phyloP scores from a whole-genome alignment of 495 filamentous ascomycete species.

The Astrothelium macrocarpum region DNA sequence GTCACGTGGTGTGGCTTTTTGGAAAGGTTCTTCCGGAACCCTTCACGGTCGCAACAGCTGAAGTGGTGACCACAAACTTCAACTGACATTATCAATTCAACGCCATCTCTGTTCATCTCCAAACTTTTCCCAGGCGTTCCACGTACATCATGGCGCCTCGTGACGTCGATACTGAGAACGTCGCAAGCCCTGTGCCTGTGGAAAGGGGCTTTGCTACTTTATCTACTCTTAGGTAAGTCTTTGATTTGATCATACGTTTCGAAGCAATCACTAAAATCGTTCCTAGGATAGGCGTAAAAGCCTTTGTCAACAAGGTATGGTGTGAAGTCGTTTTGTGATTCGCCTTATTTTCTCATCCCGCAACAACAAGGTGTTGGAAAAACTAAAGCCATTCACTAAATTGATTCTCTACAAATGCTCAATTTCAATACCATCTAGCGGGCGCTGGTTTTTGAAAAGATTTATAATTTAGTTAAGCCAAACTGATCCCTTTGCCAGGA shows the following conservation, averaged over 20 bases:
- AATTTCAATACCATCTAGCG: too few relatives aligned
- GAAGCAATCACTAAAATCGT: slow-evolving; percentile 26
- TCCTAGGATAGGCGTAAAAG: slow-evolving; percentile 61
- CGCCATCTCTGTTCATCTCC: slow-evolving; percentile 13
- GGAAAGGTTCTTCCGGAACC: too few relatives aligned
- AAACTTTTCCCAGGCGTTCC: slow-evolving; percentile 12
- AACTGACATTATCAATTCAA: slow-evolving; percentile 20
- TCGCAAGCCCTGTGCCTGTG: slow-evolving; percentile 51
- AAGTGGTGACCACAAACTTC: slow-evolving; percentile 15
- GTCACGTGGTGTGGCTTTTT: background rate
- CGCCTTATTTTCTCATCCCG: background rate
- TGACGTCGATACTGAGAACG: slow-evolving; percentile 36
- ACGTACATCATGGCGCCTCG: slow-evolving; percentile 21
- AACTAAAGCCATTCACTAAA: background rate
- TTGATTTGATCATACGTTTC: slow-evolving; percentile 13
- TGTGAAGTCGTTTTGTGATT: background rate
- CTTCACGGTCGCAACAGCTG: slow-evolving; percentile 8
- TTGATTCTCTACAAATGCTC: background rate
- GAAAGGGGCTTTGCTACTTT: slow-evolving; percentile 72
- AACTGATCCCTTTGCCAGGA: slow-evolving; percentile 45
- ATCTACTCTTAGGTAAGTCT: slow-evolving; percentile 62
- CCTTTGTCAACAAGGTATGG: slow-evolving; percentile 58
- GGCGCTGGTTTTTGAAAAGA: too few relatives aligned
- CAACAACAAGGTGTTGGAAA: background rate
- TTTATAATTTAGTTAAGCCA: too few relatives aligned